Evolutionary conservation across 78 protist genomes (phyloP), one percentile per base, ranked within the genome.

Genomic region (Paratrimastix pyriformis): DNA sequence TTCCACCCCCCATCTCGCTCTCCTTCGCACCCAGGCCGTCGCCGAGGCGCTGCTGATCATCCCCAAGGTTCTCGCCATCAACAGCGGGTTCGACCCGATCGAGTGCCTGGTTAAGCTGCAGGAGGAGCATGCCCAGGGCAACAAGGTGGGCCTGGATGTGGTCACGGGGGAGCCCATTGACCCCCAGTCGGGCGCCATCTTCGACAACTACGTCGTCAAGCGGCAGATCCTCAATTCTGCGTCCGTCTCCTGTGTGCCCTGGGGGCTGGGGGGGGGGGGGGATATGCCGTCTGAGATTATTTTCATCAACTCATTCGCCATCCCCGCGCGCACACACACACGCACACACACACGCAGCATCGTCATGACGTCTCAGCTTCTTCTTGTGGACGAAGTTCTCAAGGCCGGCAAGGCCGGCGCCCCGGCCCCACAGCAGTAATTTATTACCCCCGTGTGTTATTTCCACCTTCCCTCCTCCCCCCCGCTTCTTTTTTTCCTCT

Each of bases 381-480:
- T 97, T 30, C 86, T 93, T 32, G 97, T 95, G 30, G 99, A 97
- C 46, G 99, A 95, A 88, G 85, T 97, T 71, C 87, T 97, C 65
- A 88, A 87, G 21, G 99, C 99, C 21, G 99, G 98, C 48, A 88
- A 50, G 65, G 4, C 45, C 26, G 57, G 44, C 29, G 54, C 44
- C 13, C 75, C 58, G 2, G 15, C 18, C n/a, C n/a, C n/a, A n/a
- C n/a, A n/a, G n/a, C n/a, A n/a, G n/a, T n/a, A n/a, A n/a, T n/a
- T n/a, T n/a, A n/a, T n/a, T n/a, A n/a, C n/a, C n/a, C n/a, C n/a
- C n/a, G n/a, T n/a, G n/a, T n/a, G n/a, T n/a, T n/a, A n/a, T n/a
- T n/a, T n/a, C n/a, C n/a, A n/a, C n/a, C n/a, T n/a, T n/a, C n/a
- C n/a, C n/a, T n/a, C n/a, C n/a, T n/a, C n/a, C n/a, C n/a, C n/a